A percentile compares a stretch with the other conserved stretches of the same genome.
Conservation (phyloP, 176 grass and related monocot species). For the Musa itinerans region DNA sequence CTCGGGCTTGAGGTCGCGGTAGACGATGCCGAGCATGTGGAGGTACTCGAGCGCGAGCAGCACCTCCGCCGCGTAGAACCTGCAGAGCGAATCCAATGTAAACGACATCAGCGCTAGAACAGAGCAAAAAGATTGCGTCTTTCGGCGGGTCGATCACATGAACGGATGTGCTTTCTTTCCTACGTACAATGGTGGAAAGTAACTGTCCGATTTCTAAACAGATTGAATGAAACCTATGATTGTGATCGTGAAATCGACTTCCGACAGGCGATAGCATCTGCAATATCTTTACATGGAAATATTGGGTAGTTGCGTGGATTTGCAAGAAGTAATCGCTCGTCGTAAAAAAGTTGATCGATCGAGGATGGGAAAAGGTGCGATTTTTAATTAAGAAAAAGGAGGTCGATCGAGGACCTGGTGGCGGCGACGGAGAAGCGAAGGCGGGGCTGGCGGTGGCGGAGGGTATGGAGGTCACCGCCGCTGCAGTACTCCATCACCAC, state of each 20-base stretch:
- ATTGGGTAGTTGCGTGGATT: background rate
- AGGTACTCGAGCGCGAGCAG: constrained; percentile 88
- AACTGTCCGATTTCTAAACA: background rate
- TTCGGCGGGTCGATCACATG: background rate
- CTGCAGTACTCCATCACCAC: constrained; percentile 92
- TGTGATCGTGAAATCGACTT: background rate
- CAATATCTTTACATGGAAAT: background rate
- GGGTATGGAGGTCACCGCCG: constrained; percentile 81
- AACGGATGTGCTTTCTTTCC: background rate
- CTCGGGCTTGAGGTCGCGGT: constrained; percentile 95
- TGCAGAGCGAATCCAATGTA: background rate
- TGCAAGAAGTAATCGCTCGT: background rate
- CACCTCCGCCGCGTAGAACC: constrained; percentile 93
- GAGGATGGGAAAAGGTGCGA: background rate
- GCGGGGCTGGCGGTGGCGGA: constrained; percentile 66
- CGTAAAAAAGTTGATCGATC: background rate
- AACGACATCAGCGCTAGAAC: background rate
- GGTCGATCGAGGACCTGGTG: constrained; percentile 27
- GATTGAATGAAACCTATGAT: background rate
- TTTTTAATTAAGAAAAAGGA: background rate
- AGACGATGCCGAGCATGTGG: constrained; percentile 97
- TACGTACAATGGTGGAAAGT: background rate
- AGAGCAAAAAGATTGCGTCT: background rate
- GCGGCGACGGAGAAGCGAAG: constrained; percentile 66
- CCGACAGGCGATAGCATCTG: background rate